Evolutionary conservation across 106 monocot genomes (phyloP).

Genomic region (Triglochin maritima): DNA sequence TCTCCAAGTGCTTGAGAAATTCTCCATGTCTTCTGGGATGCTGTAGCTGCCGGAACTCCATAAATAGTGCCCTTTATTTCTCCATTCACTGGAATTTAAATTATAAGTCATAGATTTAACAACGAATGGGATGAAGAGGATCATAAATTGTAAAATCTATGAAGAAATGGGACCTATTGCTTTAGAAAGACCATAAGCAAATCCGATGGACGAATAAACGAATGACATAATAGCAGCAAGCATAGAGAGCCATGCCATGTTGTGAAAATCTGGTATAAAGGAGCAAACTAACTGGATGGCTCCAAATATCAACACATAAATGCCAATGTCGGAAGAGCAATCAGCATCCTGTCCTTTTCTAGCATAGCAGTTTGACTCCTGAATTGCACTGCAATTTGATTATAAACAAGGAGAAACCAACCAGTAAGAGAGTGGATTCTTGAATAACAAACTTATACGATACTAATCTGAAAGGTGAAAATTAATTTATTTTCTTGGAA

Average conservation of each 20-base stretch:
- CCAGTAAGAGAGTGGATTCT: no score
- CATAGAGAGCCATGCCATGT: constrained; percentile 13
- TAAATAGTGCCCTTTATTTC: background rate
- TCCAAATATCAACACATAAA: constrained; percentile 10
- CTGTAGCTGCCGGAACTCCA: background rate
- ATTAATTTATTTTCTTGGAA: no score
- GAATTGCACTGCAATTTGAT: constrained; percentile 38
- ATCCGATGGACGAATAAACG: constrained; percentile 4
- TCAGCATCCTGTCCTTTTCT: constrained; percentile 38
- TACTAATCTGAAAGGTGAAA: no score
- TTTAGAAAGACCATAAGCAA: constrained; percentile 10
- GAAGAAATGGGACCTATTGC: background rate
- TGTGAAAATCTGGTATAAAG: constrained; percentile 7
- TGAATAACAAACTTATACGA: no score
- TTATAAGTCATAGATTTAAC: background rate
- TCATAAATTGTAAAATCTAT: no score
- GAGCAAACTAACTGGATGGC: constrained; percentile 1
- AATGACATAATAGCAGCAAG: constrained; percentile 13
- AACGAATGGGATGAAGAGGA: background rate
- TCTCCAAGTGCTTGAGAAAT: constrained; percentile 11
- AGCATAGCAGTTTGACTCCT: constrained; percentile 55
- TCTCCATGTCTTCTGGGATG: constrained; percentile 6
- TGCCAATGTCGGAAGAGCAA: constrained; percentile 22
- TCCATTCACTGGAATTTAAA: background rate
- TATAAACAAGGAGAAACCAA: background rate